Evolutionary conservation across 2,329 filamentous ascomycete genomes (phyloP).

Genomic region (Aspergillus luchuensis): DNA sequence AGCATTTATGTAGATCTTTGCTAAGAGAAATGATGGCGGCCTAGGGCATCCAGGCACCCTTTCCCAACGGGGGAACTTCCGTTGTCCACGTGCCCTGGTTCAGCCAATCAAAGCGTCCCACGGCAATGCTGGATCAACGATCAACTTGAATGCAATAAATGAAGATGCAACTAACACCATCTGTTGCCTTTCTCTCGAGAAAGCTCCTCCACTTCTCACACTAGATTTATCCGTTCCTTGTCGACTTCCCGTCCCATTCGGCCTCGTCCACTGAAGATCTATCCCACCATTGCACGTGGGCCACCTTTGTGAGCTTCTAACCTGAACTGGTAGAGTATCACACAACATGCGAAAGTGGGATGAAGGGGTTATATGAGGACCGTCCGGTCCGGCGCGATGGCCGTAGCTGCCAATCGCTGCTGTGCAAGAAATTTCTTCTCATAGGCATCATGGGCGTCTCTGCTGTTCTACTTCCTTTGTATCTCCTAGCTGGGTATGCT

Average conservation of each 20-base stretch:
- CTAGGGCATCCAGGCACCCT: neutral
- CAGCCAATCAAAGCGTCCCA: too few species aligned
- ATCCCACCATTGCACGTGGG: neutral
- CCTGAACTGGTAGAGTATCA: neutral
- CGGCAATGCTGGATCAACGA: too few species aligned
- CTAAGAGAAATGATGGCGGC: neutral
- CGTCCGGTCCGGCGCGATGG: neutral
- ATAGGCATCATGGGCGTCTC: constrained; percentile 17
- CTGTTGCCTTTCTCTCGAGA: too few species aligned
- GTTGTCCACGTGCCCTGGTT: too few species aligned
- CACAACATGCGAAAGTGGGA: constrained; percentile 10
- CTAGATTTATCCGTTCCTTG: neutral
- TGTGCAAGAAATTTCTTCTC: neutral
- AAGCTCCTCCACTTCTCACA: neutral
- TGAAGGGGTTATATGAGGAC: constrained; percentile 22
- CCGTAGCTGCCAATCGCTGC: neutral
- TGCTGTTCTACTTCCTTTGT: constrained; percentile 14
- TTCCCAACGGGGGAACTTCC: too few species aligned
- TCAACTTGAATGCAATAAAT: too few species aligned
- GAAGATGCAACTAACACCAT: too few species aligned
- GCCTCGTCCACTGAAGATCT: neutral
- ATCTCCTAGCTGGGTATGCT: constrained; percentile 20
- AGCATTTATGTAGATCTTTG: too few species aligned
- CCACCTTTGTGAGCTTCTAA: neutral
- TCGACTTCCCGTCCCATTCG: neutral